Base-by-base conservation (phyloP, 176 grass and related monocot species). In the Oryza glumipatula region DNA sequence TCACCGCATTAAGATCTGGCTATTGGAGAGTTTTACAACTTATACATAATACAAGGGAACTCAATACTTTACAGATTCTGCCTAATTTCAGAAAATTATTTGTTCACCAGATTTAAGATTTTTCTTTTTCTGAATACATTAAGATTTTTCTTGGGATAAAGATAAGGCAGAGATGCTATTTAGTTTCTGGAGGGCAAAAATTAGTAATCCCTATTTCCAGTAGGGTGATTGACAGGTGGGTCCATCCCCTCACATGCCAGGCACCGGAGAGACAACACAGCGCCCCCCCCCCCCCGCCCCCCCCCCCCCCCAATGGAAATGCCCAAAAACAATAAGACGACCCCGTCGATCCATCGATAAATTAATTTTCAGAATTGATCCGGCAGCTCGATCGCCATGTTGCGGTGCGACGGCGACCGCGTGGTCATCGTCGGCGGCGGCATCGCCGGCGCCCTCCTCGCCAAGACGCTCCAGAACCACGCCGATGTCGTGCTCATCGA, bases 401-500 rank as follows among this genome's bases (percentile, higher is more conserved):
- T 86, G 36, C 79, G 68, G n/a, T 82, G 68, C 79, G 51, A 36
- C 61, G 88, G 88, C 47, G 83, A 87, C 48, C 86, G 89, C 39
- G 93, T 95, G 5, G 93, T 95, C 71, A 81, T 95, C 60, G 86
- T 95, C 14, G 93, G 93, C 6, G 88, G 85, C 23, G 93, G 93
- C 72, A 93, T 95, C 60, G 93, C 90, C 23, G 90, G 90, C 66
- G 83, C 88, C n/a, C 80, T 95, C 72, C 81, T 95, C 61, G 88
- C 93, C 80, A 95, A 88, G 76, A 84, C 77, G 17, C 85, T 95
- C 66, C 88, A 95, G 80, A 77, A 75, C 73, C 63, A 86, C 79
- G 88, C 88, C 70, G 93, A 95, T 32, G 88, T 95, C 41, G 79
- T 95, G 39, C 79, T 95, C 47, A 93, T 95, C 80, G 90, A 95